Evolutionary conservation across 805 yeast species (phyloP).

Genomic region (Hanseniaspora pseudoguilliermondii): DNA sequence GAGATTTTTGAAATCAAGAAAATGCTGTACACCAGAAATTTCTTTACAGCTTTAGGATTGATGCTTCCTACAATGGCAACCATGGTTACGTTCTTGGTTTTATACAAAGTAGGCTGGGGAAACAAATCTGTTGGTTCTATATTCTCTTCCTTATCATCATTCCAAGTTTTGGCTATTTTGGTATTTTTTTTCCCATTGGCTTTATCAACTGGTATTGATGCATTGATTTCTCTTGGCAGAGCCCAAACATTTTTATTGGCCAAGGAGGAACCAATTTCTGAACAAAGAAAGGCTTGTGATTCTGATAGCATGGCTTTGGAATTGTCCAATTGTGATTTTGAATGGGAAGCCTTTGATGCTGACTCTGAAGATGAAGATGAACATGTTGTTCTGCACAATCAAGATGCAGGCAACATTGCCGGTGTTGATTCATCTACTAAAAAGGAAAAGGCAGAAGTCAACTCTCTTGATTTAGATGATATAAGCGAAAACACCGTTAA

Average conservation of each 20-base stretch:
- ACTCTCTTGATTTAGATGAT: not conserved
- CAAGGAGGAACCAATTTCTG: slow-evolving; percentile 23
- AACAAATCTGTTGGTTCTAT: slow-evolving; percentile 33
- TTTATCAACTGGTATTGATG: slow-evolving; percentile 32
- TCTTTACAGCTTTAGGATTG: slow-evolving; percentile 39
- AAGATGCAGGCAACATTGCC: not conserved
- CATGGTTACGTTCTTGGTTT: slow-evolving; percentile 36
- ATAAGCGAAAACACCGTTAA: not conserved
- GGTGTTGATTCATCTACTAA: not conserved
- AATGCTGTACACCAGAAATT: slow-evolving; percentile 39
- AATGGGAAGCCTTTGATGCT: slow-evolving; percentile 12
- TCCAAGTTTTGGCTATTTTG: slow-evolving; percentile 41
- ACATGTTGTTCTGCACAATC: not conserved
- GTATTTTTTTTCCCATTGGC: slow-evolving; percentile 36
- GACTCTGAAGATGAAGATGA: slow-evolving; percentile 13
- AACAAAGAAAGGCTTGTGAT: slow-evolving; percentile 10
- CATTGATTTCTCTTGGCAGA: slow-evolving; percentile 29
- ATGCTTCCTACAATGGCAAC: slow-evolving; percentile 43
- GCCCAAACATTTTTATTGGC: slow-evolving; percentile 29
- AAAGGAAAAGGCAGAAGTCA: not conserved
- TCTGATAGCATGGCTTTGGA: not conserved
- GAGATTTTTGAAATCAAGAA: slow-evolving; percentile 35
- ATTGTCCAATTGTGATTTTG: slow-evolving; percentile 9
- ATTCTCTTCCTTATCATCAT: slow-evolving; percentile 50
- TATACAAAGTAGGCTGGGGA: slow-evolving; percentile 28